Percentiles rank a stretch among this genome's conserved stretches.
These are phyloP conservation scores for Coniosporium apollinis DNA, from an alignment of 495 filamentous ascomycete genomes.

Conservation along the genomic window DNA sequence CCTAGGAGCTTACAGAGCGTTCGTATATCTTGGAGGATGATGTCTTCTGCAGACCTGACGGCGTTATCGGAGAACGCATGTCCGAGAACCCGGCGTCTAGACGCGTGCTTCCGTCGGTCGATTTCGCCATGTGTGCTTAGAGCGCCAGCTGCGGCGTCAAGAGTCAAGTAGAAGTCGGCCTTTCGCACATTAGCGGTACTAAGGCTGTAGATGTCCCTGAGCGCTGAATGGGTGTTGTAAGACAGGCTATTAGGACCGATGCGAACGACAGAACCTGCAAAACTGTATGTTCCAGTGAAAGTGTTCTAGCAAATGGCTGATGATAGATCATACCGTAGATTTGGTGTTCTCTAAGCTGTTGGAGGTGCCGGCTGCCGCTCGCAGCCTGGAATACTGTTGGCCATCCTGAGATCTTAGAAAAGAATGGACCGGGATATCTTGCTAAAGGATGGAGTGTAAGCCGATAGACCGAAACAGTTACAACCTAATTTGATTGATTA, in stretches of 20 bases:
- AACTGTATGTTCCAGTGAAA: too few relatives aligned
- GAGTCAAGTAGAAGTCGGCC: constrained; percentile 45
- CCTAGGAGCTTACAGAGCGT: constrained; percentile 1
- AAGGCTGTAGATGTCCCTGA: constrained; percentile 46
- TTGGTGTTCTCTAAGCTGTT: too few relatives aligned
- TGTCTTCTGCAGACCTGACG: constrained; percentile 38
- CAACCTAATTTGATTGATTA: too few relatives aligned
- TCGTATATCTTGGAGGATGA: constrained; percentile 30
- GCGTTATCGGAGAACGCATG: constrained; percentile 45
- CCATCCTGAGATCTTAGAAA: too few relatives aligned
- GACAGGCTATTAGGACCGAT: constrained; percentile 45
- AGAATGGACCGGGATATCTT: too few relatives aligned
- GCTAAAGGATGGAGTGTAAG: too few relatives aligned
- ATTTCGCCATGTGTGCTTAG: constrained; percentile 44
- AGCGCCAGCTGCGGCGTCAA: constrained; percentile 35
- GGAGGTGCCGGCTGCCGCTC: too few relatives aligned
- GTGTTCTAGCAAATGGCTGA: too few relatives aligned
- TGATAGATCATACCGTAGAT: too few relatives aligned
- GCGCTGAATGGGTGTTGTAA: constrained; percentile 36
- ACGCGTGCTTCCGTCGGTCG: constrained; percentile 40
- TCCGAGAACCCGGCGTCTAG: constrained; percentile 44
- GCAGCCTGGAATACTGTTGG: too few relatives aligned
- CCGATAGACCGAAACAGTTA: too few relatives aligned
- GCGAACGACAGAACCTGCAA: constrained; percentile 39
- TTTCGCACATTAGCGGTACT: constrained; percentile 42